phyloP scores from a whole-genome alignment of 2,329 filamentous ascomycete genomes.

The Penicillium paneum region DNA sequence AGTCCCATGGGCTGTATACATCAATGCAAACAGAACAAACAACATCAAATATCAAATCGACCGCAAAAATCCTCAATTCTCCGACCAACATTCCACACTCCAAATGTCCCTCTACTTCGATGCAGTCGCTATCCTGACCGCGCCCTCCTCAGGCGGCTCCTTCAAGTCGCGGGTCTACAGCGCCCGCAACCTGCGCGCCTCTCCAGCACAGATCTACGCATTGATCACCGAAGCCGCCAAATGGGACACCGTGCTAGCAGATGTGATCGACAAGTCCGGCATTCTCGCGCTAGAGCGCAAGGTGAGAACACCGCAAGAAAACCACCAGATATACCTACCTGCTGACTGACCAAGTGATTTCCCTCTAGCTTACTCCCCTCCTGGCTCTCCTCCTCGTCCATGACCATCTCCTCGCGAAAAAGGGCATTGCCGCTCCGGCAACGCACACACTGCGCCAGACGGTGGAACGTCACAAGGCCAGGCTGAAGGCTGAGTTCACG shows the following conservation, averaged over 20 bases:
- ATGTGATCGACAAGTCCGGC: constrained; percentile 79
- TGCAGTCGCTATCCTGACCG: constrained; percentile 70
- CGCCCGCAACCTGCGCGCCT: constrained; percentile 70
- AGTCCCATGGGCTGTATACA: not conserved
- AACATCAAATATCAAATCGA: constrained; percentile 2
- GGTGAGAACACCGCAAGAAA: constrained; percentile 50
- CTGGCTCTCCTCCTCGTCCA: constrained; percentile 80
- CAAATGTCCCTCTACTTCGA: constrained; percentile 94
- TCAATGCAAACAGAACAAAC: constrained; percentile 29
- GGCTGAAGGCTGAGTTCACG: constrained; percentile 77
- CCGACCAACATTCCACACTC: constrained; percentile 3
- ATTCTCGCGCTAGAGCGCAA: constrained; percentile 79
- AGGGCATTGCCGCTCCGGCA: constrained; percentile 75
- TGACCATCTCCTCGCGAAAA: constrained; percentile 77
- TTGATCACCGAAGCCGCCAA: constrained; percentile 82
- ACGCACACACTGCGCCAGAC: constrained; percentile 73
- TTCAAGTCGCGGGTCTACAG: constrained; percentile 81
- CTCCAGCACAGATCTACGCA: constrained; percentile 79
- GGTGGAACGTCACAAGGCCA: constrained; percentile 75
- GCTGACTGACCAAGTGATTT: constrained; percentile 40
- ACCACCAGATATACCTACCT: constrained; percentile 22
- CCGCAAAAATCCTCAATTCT: constrained; percentile 6
- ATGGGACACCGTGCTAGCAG: constrained; percentile 82
- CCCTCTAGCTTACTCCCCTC: constrained; percentile 68
- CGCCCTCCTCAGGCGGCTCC: constrained; percentile 69